Conservation (phyloP, 2,329 filamentous ascomycete species). For the Chalara sp. region DNA sequence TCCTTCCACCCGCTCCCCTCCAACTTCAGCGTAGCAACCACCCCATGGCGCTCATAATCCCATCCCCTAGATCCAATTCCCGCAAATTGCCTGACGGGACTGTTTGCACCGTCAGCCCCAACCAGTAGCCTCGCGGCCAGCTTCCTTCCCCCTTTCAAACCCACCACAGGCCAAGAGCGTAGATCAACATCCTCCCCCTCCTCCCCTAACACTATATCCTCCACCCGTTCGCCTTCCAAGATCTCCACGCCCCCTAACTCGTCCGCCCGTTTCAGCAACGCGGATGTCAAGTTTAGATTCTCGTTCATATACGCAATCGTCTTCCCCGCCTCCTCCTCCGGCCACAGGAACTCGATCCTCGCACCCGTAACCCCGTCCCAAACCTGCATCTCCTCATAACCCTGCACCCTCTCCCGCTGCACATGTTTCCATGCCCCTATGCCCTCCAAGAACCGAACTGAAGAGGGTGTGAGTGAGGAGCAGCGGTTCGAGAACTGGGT, state of each 20-base stretch:
- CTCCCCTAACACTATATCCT: slow-evolving; percentile 69
- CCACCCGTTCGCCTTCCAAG: slow-evolving; percentile 71
- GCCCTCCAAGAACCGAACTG: slow-evolving; percentile 71
- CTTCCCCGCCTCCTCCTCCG: slow-evolving; percentile 47
- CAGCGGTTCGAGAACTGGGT: slow-evolving; percentile 86
- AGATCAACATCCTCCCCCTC: slow-evolving; percentile 66
- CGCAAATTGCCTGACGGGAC: slow-evolving; percentile 83
- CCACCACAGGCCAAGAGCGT: slow-evolving; percentile 80
- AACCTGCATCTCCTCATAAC: slow-evolving; percentile 94
- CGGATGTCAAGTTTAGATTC: slow-evolving; percentile 82
- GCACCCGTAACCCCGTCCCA: slow-evolving; percentile 93
- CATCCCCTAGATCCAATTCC: slow-evolving; percentile 81
- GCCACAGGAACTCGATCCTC: slow-evolving; percentile 83
- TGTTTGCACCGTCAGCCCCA: slow-evolving; percentile 92
- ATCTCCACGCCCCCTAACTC: slow-evolving; percentile 63
- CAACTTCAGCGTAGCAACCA: slow-evolving; percentile 82
- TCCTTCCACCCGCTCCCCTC: slow-evolving; percentile 50
- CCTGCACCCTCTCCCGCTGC: slow-evolving; percentile 66
- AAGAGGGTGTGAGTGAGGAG: slow-evolving; percentile 86
- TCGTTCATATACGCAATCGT: slow-evolving; percentile 96
- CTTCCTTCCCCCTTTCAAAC: slow-evolving; percentile 55
- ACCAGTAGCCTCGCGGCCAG: slow-evolving; percentile 80
- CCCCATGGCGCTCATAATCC: slow-evolving; percentile 86
- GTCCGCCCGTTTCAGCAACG: slow-evolving; percentile 64
- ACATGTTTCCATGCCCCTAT: slow-evolving; percentile 85